Percentiles rank a stretch among this genome's conserved stretches.
Conservation (phyloP, 345 rosid species). For the Acer campestre region DNA sequence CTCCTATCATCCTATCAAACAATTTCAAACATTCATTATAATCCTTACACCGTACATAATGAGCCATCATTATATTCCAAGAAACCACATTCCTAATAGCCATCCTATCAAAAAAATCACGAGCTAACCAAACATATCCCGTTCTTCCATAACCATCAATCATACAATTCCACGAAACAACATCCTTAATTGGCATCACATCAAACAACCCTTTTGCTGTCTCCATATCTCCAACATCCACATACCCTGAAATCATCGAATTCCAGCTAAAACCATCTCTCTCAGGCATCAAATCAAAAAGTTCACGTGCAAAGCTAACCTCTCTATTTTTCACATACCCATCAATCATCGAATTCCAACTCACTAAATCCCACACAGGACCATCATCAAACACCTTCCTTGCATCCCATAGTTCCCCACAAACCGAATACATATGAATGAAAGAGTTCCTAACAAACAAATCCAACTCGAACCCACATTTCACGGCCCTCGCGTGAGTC, state of each 20-base stretch:
- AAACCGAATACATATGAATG: constrained; percentile 47
- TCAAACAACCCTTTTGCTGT: constrained; percentile 43
- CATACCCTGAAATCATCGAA: constrained; percentile 61
- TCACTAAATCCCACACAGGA: constrained; percentile 45
- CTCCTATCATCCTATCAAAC: constrained; percentile 50
- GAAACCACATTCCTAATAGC: constrained; percentile 53
- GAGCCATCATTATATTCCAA: constrained; percentile 63
- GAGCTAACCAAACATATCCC: constrained; percentile 41
- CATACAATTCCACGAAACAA: constrained; percentile 67
- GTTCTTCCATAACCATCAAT: constrained; percentile 51
- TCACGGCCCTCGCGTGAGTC: constrained; percentile 35
- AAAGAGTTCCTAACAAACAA: constrained; percentile 48
- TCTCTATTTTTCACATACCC: constrained; percentile 48
- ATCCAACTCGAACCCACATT: constrained; percentile 44
- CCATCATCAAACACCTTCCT: constrained; percentile 47
- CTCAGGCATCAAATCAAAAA: constrained; percentile 54
- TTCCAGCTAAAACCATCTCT: constrained; percentile 68
- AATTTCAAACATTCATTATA: constrained; percentile 51
- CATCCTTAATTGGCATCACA: constrained; percentile 47
- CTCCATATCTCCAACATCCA: constrained; percentile 39
- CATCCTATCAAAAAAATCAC: constrained; percentile 49
- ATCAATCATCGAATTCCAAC: constrained; percentile 57
- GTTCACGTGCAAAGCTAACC: constrained; percentile 43
- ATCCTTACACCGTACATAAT: constrained; percentile 50
- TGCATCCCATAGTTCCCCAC: constrained; percentile 36